phyloP scores from a whole-genome alignment of 2,329 filamentous ascomycete genomes.

The Penicillium sp. region DNA sequence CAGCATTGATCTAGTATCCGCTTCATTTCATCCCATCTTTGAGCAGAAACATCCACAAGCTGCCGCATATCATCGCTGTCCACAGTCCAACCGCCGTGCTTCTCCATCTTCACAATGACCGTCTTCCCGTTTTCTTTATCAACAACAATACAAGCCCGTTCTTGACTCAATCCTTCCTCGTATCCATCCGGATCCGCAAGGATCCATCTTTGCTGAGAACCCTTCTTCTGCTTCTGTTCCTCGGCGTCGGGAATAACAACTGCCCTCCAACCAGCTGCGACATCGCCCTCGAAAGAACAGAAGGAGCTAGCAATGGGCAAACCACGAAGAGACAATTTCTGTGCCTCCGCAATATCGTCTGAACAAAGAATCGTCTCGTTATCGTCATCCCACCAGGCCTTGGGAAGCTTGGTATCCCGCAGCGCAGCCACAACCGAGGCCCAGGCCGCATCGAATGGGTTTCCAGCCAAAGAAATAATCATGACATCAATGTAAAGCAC shows the following conservation, averaged over 20 bases:
- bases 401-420: slow-evolving; percentile 71
- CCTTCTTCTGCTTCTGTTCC: slow-evolving; percentile 44
- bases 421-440: slow-evolving; percentile 78
- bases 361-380: slow-evolving; percentile 76
- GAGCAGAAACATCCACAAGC: slow-evolving; percentile 59
- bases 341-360: slow-evolving; percentile 55
- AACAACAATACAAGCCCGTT: slow-evolving; percentile 81
- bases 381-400: slow-evolving; percentile 80
- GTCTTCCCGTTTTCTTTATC: slow-evolving; percentile 54
- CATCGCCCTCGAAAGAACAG: slow-evolving; percentile 68
- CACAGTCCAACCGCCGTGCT: slow-evolving; percentile 73
- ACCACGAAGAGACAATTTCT: slow-evolving; percentile 59
- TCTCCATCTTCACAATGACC: slow-evolving; percentile 69
- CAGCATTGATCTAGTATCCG: slow-evolving; percentile 39
- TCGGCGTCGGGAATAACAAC: slow-evolving; percentile 37
- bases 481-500: slow-evolving; percentile 92
- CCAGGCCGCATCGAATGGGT: slow-evolving; percentile 90
- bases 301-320: slow-evolving; percentile 76
- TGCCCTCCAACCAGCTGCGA: slow-evolving; percentile 39
- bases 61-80: slow-evolving; percentile 62
- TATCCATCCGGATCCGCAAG: slow-evolving; percentile 85
- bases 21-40: slow-evolving; percentile 63
- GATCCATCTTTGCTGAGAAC: slow-evolving; percentile 59
- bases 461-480: slow-evolving; percentile 89
- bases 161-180: slow-evolving; percentile 81